Evolutionary conservation across 352 stramenopile genomes (phyloP).

Genomic region (Pseudoperonospora humuli): DNA sequence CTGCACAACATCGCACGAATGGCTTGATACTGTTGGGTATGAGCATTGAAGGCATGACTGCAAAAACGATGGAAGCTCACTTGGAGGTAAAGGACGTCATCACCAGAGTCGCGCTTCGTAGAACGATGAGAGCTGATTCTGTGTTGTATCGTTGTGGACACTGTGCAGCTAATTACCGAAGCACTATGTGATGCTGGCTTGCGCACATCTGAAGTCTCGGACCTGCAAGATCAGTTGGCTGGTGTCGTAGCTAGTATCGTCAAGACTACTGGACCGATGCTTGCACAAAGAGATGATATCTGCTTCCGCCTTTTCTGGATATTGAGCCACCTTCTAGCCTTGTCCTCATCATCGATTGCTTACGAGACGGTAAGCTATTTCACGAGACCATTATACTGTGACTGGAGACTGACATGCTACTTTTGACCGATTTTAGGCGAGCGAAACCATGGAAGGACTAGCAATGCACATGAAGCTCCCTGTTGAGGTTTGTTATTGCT

Average conservation of each 20-base stretch:
- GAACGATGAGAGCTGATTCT: neutral
- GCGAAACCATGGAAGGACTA: slow-evolving; percentile 25
- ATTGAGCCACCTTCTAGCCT: slow-evolving; percentile 62
- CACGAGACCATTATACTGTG: neutral
- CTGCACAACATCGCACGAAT: slow-evolving; percentile 69
- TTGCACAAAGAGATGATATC: slow-evolving; percentile 38
- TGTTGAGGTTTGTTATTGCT: slow-evolving; percentile 33
- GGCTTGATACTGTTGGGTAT: slow-evolving; percentile 70
- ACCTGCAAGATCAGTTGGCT: slow-evolving; percentile 65
- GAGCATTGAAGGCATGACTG: slow-evolving; percentile 74
- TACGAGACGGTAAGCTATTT: slow-evolving; percentile 40
- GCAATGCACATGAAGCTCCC: slow-evolving; percentile 21
- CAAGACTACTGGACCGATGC: slow-evolving; percentile 34
- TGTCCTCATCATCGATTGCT: slow-evolving; percentile 36
- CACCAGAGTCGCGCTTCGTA: neutral
- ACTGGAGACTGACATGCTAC: neutral
- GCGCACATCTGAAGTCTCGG: slow-evolving; percentile 57
- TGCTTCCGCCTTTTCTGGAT: slow-evolving; percentile 78
- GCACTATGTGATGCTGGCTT: slow-evolving; percentile 60
- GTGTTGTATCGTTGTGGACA: neutral
- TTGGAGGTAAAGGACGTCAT: slow-evolving; percentile 32
- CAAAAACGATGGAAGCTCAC: slow-evolving; percentile 46
- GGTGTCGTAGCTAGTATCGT: slow-evolving; percentile 55
- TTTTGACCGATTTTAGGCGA: slow-evolving; percentile 28
- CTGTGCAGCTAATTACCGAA: slow-evolving; percentile 51